Evolutionary conservation across 2,329 filamentous ascomycete species (phyloP), one percentile per base, ranked within the genome.

Genomic region (Cladosporium colombiae): DNA sequence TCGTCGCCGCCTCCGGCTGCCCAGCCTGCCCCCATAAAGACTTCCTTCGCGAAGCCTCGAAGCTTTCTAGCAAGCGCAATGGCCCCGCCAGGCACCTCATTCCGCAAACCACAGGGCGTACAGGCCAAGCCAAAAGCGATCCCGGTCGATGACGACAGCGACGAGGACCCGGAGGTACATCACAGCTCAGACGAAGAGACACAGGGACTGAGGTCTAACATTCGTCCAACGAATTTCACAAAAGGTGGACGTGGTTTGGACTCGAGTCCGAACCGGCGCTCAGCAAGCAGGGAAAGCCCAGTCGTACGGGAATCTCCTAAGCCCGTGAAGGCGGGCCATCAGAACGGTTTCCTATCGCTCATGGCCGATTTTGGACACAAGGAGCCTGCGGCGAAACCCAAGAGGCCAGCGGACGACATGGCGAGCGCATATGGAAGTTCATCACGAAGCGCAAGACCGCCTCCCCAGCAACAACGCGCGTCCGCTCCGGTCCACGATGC

Each of bases 41-140:
- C 70, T 71, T 66, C 69, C 53, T 68, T 70, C 50, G 60, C 67
- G 64, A 55, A 71, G 74, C 71, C 72, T 74, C 70, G 75, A 76
- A 72, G 81, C 40, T 76, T 82, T 35, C 73, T 89, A 52, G 86
- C 84, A 25, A 88, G 82, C 68, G 79, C 86, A 49, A 90, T 96
- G 81, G 91, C 91, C 40, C 91, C 92, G 31, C 85, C 88, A 55
- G 91, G 92, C 7, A 96, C 92, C 0, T 78, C 83, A 11, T 94
- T 91, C 73, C 85, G 86, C 69, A 75, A 78, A 25, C 80, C 83
- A 11, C 50, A 64, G 11, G 72, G 70, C n/a, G 66, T 70, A 2
- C 73, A 71, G 27, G 35, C 69, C 18, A 68, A 67, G 59, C 69
- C 71, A 3, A 56, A 64, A 3, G 59, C 70, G 10, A 70, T 72